Evolutionary conservation across 2,329 filamentous ascomycete genomes (phyloP).

Genomic region (Coniochaeta prunicola): DNA sequence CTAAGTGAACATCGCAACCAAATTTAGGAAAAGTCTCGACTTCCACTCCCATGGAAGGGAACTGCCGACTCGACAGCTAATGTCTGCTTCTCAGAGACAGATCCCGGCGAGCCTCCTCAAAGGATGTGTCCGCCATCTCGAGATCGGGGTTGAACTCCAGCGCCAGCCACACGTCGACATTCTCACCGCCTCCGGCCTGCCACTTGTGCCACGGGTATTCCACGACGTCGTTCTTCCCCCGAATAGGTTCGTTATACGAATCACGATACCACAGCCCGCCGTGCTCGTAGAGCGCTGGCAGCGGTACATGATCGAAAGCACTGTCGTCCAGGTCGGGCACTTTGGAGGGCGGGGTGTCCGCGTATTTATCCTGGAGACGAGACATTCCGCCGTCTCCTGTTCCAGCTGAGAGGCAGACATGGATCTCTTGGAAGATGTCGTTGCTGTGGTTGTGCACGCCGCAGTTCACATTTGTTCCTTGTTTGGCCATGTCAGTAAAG

Average conservation of each 20-base stretch:
- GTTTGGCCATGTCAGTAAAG: background rate
- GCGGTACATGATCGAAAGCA: background rate
- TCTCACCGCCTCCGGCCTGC: background rate
- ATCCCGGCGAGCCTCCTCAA: background rate
- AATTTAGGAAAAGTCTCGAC: too few relatives aligned
- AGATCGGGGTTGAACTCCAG: constrained; percentile 1
- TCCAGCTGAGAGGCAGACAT: background rate
- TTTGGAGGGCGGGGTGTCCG: background rate
- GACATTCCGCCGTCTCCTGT: background rate
- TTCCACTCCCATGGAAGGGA: too few relatives aligned
- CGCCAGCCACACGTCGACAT: constrained; percentile 2
- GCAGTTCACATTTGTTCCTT: background rate
- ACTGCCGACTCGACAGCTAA: background rate
- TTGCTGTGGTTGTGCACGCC: constrained; percentile 1
- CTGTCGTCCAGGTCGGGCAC: background rate
- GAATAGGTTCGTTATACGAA: background rate
- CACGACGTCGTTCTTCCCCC: background rate
- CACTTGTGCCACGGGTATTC: background rate
- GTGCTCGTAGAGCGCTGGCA: background rate
- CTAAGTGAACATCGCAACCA: too few relatives aligned
- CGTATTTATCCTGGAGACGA: background rate
- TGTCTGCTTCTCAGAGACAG: background rate
- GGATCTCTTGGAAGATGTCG: constrained; percentile 1
- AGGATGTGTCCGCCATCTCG: background rate
- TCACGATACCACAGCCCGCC: background rate